phyloP scores from a whole-genome alignment of 441 rosid genomes.

The Adansonia madagascariensis region DNA sequence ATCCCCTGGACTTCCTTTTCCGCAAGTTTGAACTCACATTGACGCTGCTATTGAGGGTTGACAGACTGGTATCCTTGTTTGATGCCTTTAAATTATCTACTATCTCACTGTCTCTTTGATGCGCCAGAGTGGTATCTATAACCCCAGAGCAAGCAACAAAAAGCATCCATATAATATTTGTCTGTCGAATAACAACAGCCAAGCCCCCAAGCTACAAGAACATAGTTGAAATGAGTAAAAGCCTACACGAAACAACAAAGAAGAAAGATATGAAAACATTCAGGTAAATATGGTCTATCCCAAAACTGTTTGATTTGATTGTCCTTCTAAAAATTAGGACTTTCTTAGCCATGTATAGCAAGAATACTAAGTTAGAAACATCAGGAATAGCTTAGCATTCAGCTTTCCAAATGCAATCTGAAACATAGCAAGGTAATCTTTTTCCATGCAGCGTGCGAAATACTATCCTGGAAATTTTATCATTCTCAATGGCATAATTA shows the following conservation, averaged over 20 bases:
- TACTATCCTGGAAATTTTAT: conserved; percentile 16
- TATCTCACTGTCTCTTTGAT: conserved; percentile 32
- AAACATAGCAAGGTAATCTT: not conserved
- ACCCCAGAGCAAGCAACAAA: conserved; percentile 83
- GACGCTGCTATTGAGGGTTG: conserved; percentile 30
- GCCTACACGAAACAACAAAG: conserved; percentile 11
- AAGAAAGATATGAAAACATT: not conserved
- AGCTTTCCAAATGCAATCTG: not conserved
- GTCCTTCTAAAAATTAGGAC: not conserved
- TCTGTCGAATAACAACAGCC: conserved; percentile 75
- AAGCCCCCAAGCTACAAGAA: conserved; percentile 71
- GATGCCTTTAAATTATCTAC: conserved; percentile 31
- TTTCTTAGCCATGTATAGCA: too few relatives aligned
- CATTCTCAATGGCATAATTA: not conserved
- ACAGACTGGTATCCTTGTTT: conserved; percentile 29
- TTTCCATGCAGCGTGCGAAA: not conserved
- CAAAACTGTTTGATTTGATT: conserved; percentile 12
- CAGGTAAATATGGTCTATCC: conserved; percentile 17
- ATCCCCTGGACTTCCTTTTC: conserved; percentile 49
- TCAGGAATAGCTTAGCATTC: not conserved
- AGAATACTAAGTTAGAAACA: not conserved
- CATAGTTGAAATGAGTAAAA: conserved; percentile 26
- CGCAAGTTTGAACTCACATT: conserved; percentile 53
- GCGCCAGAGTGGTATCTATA: conserved; percentile 56
- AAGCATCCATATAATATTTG: conserved; percentile 87